Evolutionary conservation across 106 monocot species (phyloP), one percentile per base, ranked within the genome.

Genomic region (Iris macrosiphon): DNA sequence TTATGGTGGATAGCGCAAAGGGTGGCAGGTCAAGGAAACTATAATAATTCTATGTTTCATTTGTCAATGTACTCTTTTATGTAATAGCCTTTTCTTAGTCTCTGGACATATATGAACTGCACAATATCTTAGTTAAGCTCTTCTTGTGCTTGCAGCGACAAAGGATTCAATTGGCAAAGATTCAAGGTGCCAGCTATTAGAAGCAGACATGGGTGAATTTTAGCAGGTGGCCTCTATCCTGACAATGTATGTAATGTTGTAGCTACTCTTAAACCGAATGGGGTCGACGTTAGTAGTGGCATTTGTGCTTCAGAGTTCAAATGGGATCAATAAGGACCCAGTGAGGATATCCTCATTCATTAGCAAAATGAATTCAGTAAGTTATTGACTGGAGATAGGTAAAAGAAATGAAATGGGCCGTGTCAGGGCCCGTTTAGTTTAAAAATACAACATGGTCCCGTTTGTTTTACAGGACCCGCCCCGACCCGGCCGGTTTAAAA

Each of bases 231-330:
- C 2, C 78, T 94, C 5, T 63, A 71, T 56, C 18, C 81, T n/a
- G 78, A 74, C 42, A 94, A 88, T 73, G 81, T 88, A 6, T 52
- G 52, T 33, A 65, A 85, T 31, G 88, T 84, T 16, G 28, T 69
- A 19, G 22, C 47, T 27, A 38, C 58, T 26, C 74, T 94, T 0
- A 73, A 57, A 57, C n/a, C 93, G 0, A 67, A 88, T 53, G 88
- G 93, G n/a, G 84, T 94, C 31, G 93, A 94, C 63, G 84, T 94
- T 20, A 95, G 94, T 58, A 88, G 89, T 57, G 84, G 94, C 8
- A 89, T 88, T n/a, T 94, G 93, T 53, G 65, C 38, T 8, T 25
- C 61, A 4, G 74, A n/a, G n/a, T n/a, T n/a, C n/a, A n/a, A n/a
- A 89, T 65, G 85, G 88, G 0, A 69, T 88, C 44, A 40, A 34